phyloP scores from a whole-genome alignment of 2,329 filamentous ascomycete species.

The Fusarium nanum region DNA sequence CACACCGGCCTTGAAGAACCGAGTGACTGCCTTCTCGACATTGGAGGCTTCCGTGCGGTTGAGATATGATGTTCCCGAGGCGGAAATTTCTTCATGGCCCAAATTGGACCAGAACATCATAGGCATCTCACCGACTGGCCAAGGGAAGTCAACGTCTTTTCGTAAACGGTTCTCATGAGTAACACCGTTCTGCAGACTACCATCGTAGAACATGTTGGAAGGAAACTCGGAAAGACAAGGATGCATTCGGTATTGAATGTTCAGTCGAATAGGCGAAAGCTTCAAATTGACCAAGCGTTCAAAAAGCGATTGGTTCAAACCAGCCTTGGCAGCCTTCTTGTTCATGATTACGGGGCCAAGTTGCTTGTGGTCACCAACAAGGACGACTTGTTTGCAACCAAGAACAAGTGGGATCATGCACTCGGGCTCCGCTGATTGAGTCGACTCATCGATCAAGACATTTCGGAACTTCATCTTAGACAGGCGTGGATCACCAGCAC shows the following conservation, averaged over 20 bases:
- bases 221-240: constrained; percentile 97
- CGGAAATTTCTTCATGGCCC: constrained; percentile 97
- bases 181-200: constrained; percentile 95
- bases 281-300: constrained; percentile 95
- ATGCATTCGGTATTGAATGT: constrained; percentile 99
- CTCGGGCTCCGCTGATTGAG: constrained; percentile 96
- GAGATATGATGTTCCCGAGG: constrained; percentile 96
- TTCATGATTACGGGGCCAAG: constrained; percentile 99
- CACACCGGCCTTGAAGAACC: constrained; percentile 99
- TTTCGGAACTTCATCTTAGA: constrained; percentile 99
- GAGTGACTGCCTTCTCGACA: constrained; percentile 97
- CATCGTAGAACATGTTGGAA: constrained; percentile 99
- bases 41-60: constrained; percentile 98
- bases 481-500: constrained; percentile 93
- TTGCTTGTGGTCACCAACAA: constrained; percentile 98
- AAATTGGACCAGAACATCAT: constrained; percentile 99
- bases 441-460: constrained; percentile 97
- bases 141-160: constrained; percentile 96
- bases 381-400: constrained; percentile 98
- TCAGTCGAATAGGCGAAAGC: constrained; percentile 89
- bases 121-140: constrained; percentile 91
- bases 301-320: constrained; percentile 97
- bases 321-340: constrained; percentile 98
- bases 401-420: constrained; percentile 98
- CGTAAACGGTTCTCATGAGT: constrained; percentile 89